Evolutionary conservation across 202 grass and related monocot genomes (phyloP), one percentile per base, ranked within the genome.

Genomic region (Carex sylvatica): DNA sequence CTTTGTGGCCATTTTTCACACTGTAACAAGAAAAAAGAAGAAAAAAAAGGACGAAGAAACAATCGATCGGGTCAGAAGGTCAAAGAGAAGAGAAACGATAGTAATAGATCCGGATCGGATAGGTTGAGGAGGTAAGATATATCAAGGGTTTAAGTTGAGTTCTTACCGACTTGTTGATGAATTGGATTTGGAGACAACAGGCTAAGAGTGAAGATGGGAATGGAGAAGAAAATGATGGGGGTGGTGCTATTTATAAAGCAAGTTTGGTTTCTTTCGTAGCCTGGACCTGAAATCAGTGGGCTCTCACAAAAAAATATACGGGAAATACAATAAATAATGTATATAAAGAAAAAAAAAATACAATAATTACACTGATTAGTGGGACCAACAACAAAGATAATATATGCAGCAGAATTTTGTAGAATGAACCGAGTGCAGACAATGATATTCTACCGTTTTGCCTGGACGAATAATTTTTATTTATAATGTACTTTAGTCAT

Each of bases 1-100:
- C 91, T 96, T 99, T 31, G 84, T 88, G 75, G 91, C 91, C 96
- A 99, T 99, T 63, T 90, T 74, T 69, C 56, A 36, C 22, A 30
- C 80, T 65, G 88, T 84, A 70, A 20, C 70, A 80, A 55, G 64
- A 49, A 7, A 3, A 52, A 33, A 49, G 4, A 52, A 31, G 2
- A 46, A 20, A 5, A 16, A 42, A 1, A 4, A 36, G 5, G 35
- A 1, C 76, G 8, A 61, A 49, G 4, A 18, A 64, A 55, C 42
- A 49, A n/a, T 66, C 15, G 59, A 86, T 69, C 61, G 2, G 40
- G 1, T 67, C 46, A 35, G 53, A 53, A 61, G 11, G 35, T 4
- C 13, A 35, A 12, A 58, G 53, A 58, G 16, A 56, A 14, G 49
- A 26, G 42, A 60, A 26, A 66, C 13, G 5, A 31, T 28, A 19